Evolutionary conservation across 2,329 filamentous ascomycete genomes (phyloP).

Genomic region (Ceratocystis variospora): DNA sequence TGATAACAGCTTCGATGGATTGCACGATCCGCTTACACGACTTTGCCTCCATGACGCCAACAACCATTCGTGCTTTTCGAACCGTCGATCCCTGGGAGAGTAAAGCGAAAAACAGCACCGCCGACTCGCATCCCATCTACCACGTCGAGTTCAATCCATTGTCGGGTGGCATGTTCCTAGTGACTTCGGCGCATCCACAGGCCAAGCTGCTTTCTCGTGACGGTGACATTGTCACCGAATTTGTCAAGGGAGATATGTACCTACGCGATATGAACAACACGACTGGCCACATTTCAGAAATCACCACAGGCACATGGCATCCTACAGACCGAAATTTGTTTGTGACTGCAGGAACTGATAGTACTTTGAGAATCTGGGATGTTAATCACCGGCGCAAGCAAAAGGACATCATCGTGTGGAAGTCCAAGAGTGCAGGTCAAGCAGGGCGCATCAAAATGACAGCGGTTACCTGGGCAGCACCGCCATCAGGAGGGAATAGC

Average conservation of each 20-base stretch:
- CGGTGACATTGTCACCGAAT: constrained; percentile 72
- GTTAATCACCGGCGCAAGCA: constrained; percentile 81
- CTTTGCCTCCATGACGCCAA: constrained; percentile 89
- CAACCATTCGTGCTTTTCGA: constrained; percentile 85
- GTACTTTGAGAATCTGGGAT: constrained; percentile 93
- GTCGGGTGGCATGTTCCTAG: constrained; percentile 67
- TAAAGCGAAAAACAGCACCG: constrained; percentile 51
- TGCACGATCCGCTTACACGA: constrained; percentile 88
- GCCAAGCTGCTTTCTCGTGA: constrained; percentile 81
- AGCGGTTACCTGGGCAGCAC: constrained; percentile 70
- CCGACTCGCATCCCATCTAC: constrained; percentile 80
- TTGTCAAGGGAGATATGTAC: constrained; percentile 98
- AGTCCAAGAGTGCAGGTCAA: constrained; percentile 74
- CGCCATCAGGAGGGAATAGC: constrained; percentile 62
- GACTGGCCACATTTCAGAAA: constrained; percentile 87
- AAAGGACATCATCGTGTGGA: constrained; percentile 90
- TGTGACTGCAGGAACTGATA: constrained; percentile 86
- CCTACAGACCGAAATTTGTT: constrained; percentile 73
- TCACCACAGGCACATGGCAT: constrained; percentile 82
- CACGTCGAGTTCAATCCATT: constrained; percentile 75
- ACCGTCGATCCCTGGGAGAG: constrained; percentile 73
- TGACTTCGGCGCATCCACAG: constrained; percentile 77
- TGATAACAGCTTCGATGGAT: constrained; percentile 85
- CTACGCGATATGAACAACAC: constrained; percentile 94
- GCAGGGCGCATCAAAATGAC: constrained; percentile 92